phyloP scores from a whole-genome alignment of 108 stramenopile species.

The Parietichytrium sp. region DNA sequence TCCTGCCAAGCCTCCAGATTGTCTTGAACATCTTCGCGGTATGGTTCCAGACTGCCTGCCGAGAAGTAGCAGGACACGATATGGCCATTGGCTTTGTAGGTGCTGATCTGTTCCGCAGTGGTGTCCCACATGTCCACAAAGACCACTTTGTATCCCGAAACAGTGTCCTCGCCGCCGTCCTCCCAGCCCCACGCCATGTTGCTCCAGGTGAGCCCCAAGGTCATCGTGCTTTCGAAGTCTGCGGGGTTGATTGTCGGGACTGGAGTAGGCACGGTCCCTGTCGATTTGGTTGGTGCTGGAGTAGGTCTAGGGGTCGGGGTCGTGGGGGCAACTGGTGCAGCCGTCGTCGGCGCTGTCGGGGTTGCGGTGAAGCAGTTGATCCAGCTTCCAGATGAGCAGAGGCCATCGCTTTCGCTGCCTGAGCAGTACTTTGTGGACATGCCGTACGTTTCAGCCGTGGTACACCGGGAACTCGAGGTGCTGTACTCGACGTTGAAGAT shows the following conservation, averaged over 20 bases:
- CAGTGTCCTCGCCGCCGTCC: background rate
- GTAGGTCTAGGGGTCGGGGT: background rate
- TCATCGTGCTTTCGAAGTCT: too few species aligned
- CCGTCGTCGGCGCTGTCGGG: background rate
- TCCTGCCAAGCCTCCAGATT: background rate
- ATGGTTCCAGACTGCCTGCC: background rate
- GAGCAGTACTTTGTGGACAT: background rate
- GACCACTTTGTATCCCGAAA: background rate
- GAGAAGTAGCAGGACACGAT: slow-evolving; percentile 21
- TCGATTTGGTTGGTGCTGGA: background rate
- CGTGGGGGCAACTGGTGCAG: too few species aligned
- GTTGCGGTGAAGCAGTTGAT: background rate
- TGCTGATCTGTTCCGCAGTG: background rate
- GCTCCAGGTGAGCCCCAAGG: too few species aligned
- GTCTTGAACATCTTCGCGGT: background rate
- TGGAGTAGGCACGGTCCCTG: too few species aligned
- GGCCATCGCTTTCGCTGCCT: background rate
- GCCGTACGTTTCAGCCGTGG: background rate
- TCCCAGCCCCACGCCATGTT: slow-evolving; percentile 36
- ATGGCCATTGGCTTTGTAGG: background rate
- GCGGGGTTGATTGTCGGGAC: too few species aligned
- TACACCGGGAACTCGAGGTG: background rate
- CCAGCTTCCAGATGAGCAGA: background rate
- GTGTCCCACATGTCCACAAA: slow-evolving; percentile 9
- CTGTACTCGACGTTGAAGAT: slow-evolving; percentile 52